Evolutionary conservation across 805 yeast genomes (phyloP).

Genomic region (Myxozyma lipomycoides): DNA sequence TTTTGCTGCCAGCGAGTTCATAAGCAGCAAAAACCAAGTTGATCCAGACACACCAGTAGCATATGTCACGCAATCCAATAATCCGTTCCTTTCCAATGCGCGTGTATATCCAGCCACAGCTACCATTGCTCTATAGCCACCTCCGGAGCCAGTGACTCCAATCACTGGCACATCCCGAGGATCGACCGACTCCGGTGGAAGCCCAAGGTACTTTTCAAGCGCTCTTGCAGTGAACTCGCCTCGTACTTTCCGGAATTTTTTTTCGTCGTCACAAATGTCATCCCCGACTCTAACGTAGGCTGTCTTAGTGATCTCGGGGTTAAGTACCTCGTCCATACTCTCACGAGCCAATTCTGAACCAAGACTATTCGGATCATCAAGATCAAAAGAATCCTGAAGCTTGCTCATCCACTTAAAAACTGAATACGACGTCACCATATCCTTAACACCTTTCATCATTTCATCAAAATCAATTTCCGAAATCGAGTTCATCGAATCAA

Average conservation of each 20-base stretch:
- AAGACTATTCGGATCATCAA: constrained; percentile 13
- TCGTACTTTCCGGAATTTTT: constrained; percentile 19
- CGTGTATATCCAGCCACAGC: constrained; percentile 29
- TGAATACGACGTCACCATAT: too few relatives aligned
- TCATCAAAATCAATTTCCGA: too few relatives aligned
- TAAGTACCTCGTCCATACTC: constrained; percentile 11
- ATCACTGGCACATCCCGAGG: constrained; percentile 30
- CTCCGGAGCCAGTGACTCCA: constrained; percentile 32
- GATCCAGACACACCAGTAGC: constrained; percentile 31
- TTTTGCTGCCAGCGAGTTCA: constrained; percentile 23
- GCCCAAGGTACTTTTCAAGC: constrained; percentile 24
- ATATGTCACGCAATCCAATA: constrained; percentile 30
- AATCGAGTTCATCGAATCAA: too few relatives aligned
- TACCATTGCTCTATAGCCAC: constrained; percentile 31
- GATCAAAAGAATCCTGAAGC: constrained; percentile 18
- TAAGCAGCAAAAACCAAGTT: constrained; percentile 29
- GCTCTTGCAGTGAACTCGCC: constrained; percentile 10
- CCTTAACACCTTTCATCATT: too few relatives aligned
- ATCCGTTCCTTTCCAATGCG: constrained; percentile 24
- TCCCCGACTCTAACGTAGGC: constrained; percentile 28
- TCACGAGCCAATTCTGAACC: constrained; percentile 25
- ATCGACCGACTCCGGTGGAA: constrained; percentile 20
- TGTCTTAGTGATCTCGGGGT: constrained; percentile 27
- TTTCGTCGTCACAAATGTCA: constrained; percentile 21
- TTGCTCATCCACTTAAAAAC: constrained; percentile 15